Evolutionary conservation across 2,329 filamentous ascomycete genomes (phyloP), one percentile per base, ranked within the genome.

Genomic region (Paecilomyces niveus): DNA sequence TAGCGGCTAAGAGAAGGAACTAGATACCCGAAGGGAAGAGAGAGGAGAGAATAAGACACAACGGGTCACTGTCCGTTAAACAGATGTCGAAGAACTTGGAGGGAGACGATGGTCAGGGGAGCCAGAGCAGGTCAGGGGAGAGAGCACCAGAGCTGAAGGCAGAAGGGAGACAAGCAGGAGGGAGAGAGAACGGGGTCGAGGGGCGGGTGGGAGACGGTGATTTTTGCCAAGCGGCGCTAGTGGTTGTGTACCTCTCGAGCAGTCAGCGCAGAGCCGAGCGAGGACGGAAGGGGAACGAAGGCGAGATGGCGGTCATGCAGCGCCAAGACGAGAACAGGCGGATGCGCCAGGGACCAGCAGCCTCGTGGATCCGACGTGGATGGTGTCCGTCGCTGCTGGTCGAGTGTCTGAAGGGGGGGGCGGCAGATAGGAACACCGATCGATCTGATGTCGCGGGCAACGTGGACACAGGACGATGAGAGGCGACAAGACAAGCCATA

Each of bases 171-270:
- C 52, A 50, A 58, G 51, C 22, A 52, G 39, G 32, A 61, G 55
- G 35, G 21, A 56, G 55, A 62, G 55, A 39, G 57, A 60, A 58
- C 57, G 66, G 65, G 63, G 61, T 67, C 65, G 67, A 70, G 69
- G 68, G 68, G 67, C 66, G 67, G 67, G 64, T 62, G 67, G 63
- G 64, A 64, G 65, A 68, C 62, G 62, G 68, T 58, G 66, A 70
- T 62, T 64, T 60, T 63, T 67, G 69, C 69, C 68, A 70, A 70
- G 68, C 26, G 54, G 59, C 65, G 67, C 69, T 71, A 71, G 69
- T 71, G 69, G 69, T 70, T 70, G 68, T 65, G 69, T 60, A 71
- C 64, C 67, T 69, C 63, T 64, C 58, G 63, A 65, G 64, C 64
- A 64, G 65, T 65, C 65, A 68, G 61, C 61, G 61, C 64, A 61